Conservation (phyloP, 1,284 basidiomycete genomes). For the Microstroma glucosiphilum region DNA sequence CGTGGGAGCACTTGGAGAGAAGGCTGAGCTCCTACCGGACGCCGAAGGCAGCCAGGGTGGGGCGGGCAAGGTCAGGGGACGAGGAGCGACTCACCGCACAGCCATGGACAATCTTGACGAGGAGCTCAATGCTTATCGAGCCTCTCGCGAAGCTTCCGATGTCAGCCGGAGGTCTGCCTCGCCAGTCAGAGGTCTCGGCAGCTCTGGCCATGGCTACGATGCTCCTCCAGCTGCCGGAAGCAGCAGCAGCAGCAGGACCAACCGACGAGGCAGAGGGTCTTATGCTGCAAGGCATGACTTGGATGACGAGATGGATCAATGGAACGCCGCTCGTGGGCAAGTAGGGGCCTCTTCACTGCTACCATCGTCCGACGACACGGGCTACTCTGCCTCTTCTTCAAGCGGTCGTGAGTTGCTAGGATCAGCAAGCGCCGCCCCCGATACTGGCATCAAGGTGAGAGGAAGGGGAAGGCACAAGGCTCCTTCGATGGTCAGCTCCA, state of each 20-base stretch:
- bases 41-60: background rate
- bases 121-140: background rate
- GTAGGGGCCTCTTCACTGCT: background rate
- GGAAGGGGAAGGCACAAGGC: background rate
- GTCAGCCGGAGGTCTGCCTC: background rate
- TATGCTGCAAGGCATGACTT: background rate
- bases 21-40: slow-evolving; percentile 24
- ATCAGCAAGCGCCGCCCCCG: background rate
- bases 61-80: background rate
- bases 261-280: background rate
- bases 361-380: background rate
- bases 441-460: background rate
- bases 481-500: background rate
- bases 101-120: background rate
- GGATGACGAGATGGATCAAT: background rate
- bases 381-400: background rate
- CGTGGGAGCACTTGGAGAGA: slow-evolving; percentile 29
- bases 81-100: background rate
- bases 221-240: no score
- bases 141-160: background rate
- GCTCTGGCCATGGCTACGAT: no score
- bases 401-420: background rate
- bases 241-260: no score
- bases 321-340: background rate
- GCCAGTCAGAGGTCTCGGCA: background rate